A percentile compares a stretch with the other conserved stretches of the same genome.
phyloP scores from a whole-genome alignment of 495 filamentous ascomycete species.

The Xylaria nigripes region DNA sequence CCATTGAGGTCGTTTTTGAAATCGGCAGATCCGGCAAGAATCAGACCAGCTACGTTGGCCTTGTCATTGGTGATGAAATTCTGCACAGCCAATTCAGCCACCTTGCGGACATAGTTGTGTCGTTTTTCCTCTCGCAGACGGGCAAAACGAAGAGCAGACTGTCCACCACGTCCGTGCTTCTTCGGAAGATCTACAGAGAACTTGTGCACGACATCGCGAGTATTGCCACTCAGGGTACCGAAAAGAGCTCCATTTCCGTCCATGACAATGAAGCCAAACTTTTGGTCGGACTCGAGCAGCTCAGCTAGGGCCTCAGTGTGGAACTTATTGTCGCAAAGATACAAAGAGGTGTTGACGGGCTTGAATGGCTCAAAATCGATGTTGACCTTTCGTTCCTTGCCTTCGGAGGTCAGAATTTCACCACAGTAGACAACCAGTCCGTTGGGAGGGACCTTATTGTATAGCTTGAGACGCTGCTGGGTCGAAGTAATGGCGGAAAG shows the following conservation, averaged over 20 bases:
- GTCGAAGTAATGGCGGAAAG: conserved; percentile 97
- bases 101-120: conserved; percentile 99
- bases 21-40: conserved; percentile 93
- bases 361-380: conserved; percentile 99
- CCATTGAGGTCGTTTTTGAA: conserved; percentile 99
- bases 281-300: conserved; percentile 94
- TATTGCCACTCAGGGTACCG: conserved; percentile 93
- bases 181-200: conserved; percentile 95
- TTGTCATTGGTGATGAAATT: conserved; percentile 98
- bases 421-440: conserved; percentile 97
- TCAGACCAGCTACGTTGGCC: conserved; percentile 89
- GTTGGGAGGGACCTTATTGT: conserved; percentile 96
- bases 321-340: conserved; percentile 99
- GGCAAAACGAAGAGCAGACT: conserved; percentile 96
- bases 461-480: conserved; percentile 95
- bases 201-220: conserved; percentile 93
- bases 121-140: conserved; percentile 99
- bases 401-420: conserved; percentile 98
- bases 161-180: conserved; percentile 99
- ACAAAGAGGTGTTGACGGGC: conserved; percentile 98
- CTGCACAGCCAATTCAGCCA: conserved; percentile 93
- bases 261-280: conserved; percentile 99
- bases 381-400: conserved; percentile 98
- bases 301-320: conserved; percentile 96
- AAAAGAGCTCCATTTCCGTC: conserved; percentile 97